Base-by-base conservation (phyloP, 768 basidiomycete genomes). In the Phylloporus rhodoxanthus region DNA sequence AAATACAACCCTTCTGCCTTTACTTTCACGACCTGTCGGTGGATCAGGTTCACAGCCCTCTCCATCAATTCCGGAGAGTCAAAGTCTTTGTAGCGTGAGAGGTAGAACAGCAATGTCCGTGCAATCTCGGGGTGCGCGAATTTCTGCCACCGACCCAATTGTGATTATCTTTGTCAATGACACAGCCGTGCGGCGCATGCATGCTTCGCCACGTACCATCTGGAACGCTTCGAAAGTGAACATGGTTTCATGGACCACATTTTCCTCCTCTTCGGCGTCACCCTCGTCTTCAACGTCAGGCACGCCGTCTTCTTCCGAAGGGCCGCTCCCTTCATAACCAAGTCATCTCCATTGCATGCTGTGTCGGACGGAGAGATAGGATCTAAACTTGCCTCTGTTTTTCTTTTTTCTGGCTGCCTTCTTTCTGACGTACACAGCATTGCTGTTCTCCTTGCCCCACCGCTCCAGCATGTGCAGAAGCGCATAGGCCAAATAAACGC, bases 1-100 rank as follows among this genome's bases (percentile, higher is more conserved):
- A 95, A 99, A 69, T 91, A 98, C 8, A 99, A 70, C 0, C 87
- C 95, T 64, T 98, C 96, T 1, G 92, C 91, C 65, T 96, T 93
- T 14, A 86, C 85, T 59, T 80, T 84, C 53, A 99, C 81, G 39
- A 85, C 93, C 56, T 95, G 91, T 13, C 96, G 81, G 64, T 98
- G 91, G 58, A 99, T 76, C 57, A 99, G 71, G 56, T 79, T 80
- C 29, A 98, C 92, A 33, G 91, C 85, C 41, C 93, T 80, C 65
- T 88, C 90, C 84, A 98, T 87, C 63, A 85, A 78, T 59, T 97
- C 91, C 0, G 86, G 70, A 25, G 66, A 62, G 50, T 69, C 68
- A 66, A 94, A 92, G 45, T 93, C 88, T 62, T 80, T 83, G 74
- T 90, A 95, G 15, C 90, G 80, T 40, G 81, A 74, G 29, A 98